Conservation (phyloP, 768 basidiomycete genomes). For the Hericium coralloides region DNA sequence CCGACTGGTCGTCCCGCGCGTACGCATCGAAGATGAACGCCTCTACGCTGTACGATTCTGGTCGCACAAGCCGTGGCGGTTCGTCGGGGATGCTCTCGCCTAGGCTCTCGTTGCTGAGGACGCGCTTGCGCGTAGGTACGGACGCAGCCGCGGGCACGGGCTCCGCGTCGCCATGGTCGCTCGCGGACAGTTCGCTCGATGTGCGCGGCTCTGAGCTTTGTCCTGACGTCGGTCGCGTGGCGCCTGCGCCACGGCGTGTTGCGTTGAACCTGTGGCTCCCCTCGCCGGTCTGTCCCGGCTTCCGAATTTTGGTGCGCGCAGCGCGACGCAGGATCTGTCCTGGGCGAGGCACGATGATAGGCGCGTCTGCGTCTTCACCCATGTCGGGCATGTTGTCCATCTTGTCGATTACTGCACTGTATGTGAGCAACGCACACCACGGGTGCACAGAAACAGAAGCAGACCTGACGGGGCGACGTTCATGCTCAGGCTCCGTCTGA, state of each 20-base stretch:
- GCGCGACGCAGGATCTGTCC: conserved; percentile 86
- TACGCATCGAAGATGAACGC: conserved; percentile 82
- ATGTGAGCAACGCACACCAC: no score
- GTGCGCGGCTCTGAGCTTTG: conserved; percentile 31
- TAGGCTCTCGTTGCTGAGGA: conserved; percentile 38
- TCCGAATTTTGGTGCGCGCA: conserved; percentile 93
- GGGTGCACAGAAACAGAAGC: conserved; percentile 20
- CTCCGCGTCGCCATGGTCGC: conserved; percentile 25
- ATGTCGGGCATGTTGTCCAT: conserved; percentile 62
- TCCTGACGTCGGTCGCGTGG: background rate
- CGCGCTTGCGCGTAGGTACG: conserved; percentile 27
- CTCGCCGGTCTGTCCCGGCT: conserved; percentile 65
- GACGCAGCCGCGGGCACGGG: no score
- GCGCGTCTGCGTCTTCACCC: conserved; percentile 79
- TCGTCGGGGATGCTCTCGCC: conserved; percentile 17
- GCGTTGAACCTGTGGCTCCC: conserved; percentile 75
- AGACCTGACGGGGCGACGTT: conserved; percentile 80
- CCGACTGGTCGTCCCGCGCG: conserved; percentile 44
- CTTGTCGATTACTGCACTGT: conserved; percentile 45
- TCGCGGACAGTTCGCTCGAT: conserved; percentile 61
- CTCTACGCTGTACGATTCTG: conserved; percentile 78
- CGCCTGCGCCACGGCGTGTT: conserved; percentile 34
- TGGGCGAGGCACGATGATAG: conserved; percentile 83
- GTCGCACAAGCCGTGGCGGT: conserved; percentile 24
- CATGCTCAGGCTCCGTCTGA: conserved; percentile 82